Base-by-base conservation (phyloP, 2,329 filamentous ascomycete genomes). In the Aspergillus sp. region DNA sequence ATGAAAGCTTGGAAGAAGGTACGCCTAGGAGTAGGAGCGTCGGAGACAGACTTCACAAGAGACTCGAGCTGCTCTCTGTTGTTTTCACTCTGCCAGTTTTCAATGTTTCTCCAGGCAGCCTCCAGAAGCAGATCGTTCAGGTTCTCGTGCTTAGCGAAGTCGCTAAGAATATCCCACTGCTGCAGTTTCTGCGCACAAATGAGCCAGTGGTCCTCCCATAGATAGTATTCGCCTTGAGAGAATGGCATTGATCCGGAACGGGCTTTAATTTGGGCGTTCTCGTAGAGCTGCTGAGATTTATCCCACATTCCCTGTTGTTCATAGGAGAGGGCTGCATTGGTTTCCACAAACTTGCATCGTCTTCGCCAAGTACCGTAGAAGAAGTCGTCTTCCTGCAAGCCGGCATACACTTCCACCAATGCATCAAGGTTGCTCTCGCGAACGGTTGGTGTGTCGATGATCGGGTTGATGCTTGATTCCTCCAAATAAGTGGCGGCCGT, bases 261-360 rank as follows among this genome's bases (percentile, higher is more conserved):
- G 45, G 96, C 95, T 74, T 98, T 99, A 73, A 99, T 91, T 75
- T 99, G 96, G 0, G 96, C 95, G 56, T 89, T 89, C 75, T 99
- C 95, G 73, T 98, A 99, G 79, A 97, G 89, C 69, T 90, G 90
- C 77, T 99, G 96, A 1, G 96, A 93, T 76, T 98, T 98, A 68
- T 99, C 95, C 96, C 95, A 99, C 85, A 98, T 96, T 48, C 95
- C 95, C 67, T 96, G 96, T 72, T 99, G 96, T 77, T 99, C 96
- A 67, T 97, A 99, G 0, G 95, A 99, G 7, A 99, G 80, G 1
- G 93, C 95, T 14, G 95, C 91, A 70, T 99, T 99, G 8, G 93
- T 98, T 79, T 99, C 96, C 6, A 99, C 90, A 70, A 96, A 99
- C 64, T 96, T 91, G 73, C 93, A 96, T 46, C 95, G 88, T 56